Evolutionary conservation across 2,329 filamentous ascomycete genomes (phyloP), one percentile per base, ranked within the genome.

Genomic region (Eutypa lata): DNA sequence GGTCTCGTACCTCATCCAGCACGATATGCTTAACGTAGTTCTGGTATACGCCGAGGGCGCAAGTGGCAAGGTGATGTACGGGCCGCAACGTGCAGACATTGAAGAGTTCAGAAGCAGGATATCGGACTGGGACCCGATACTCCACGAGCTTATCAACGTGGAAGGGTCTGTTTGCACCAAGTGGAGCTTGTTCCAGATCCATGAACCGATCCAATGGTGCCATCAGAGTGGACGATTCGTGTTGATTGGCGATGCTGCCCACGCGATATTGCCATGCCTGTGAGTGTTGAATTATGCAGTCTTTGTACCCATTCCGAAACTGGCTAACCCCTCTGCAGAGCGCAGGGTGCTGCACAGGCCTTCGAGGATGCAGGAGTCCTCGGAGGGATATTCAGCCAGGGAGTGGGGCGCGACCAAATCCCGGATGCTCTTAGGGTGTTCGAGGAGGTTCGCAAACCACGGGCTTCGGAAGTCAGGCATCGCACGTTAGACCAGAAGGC

Each of bases 331-430:
- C 19, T 26, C 21, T 51, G 10, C 43, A 54, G 52, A 28, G 49
- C 52, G 16, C 52, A 54, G 28, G 49, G 52, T 28, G 49, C 49
- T 16, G 52, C 52, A n/a, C 49, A 54, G 22, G 52, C 49, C n/a
- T 54, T 54, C 19, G 52, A 54, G 21, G 49, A 54, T 43, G 52
- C 52, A 26, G 49, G 26, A 10, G 47, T 49, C 3, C 28, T 54
- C 5, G 52, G 52, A 7, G 46, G 24, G 14, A 54, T 54, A 21
- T 51, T 54, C 7, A 21, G 45, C 31, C 28, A 49, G 21, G 2
- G 16, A 2, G 40, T 33, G 14, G 21, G 19, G 4, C 19, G 14
- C 3, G 31, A 21, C 28, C 49, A 54, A 37, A 51, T 51, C 31
- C 49, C 49, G 16, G 49, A 49, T 14, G 52, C 52, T 2, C 10